Conservation (phyloP, 805 yeast genomes). For the Teunomyces kruisii region DNA sequence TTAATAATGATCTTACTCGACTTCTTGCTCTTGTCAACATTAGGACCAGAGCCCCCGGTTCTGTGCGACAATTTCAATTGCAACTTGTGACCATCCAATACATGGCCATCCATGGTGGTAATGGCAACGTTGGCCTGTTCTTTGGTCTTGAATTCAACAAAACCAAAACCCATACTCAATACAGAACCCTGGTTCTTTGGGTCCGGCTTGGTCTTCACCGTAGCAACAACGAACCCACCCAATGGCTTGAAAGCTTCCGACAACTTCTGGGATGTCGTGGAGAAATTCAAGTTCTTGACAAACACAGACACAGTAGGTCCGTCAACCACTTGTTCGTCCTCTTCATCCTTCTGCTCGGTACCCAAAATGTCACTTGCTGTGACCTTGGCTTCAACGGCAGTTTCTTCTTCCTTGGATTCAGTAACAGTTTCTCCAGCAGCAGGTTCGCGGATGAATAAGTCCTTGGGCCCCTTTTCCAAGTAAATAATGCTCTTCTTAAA, state of each 20-base stretch:
- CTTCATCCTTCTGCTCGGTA: slow-evolving; percentile 23
- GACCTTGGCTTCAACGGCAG: slow-evolving; percentile 46
- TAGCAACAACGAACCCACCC: slow-evolving; percentile 79
- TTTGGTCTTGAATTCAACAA: slow-evolving; percentile 81
- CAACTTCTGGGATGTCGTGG: slow-evolving; percentile 63
- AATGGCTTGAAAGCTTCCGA: slow-evolving; percentile 62
- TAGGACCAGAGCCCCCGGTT: slow-evolving; percentile 42
- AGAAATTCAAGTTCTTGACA: slow-evolving; percentile 87
- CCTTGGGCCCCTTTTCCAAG: slow-evolving; percentile 91
- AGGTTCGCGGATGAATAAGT: slow-evolving; percentile 66
- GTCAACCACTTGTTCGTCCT: slow-evolving; percentile 43
- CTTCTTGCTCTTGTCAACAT: slow-evolving; percentile 33
- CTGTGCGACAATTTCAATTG: slow-evolving; percentile 89
- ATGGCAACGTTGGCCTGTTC: slow-evolving; percentile 81
- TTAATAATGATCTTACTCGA: slow-evolving; percentile 87
- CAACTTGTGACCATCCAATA: slow-evolving; percentile 84
- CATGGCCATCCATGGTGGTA: slow-evolving; percentile 66
- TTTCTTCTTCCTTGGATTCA: slow-evolving; percentile 19
- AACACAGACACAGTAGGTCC: slow-evolving; percentile 88
- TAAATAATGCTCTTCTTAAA: slow-evolving; percentile 85
- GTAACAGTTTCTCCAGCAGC: slow-evolving; percentile 26
- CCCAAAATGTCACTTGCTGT: slow-evolving; percentile 47
- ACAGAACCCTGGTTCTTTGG: slow-evolving; percentile 63
- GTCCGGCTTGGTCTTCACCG: slow-evolving; percentile 85
- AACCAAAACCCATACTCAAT: slow-evolving; percentile 97